Conservation (phyloP, 2,329 filamentous ascomycete genomes). For the Zymoseptoria pseudotritici region DNA sequence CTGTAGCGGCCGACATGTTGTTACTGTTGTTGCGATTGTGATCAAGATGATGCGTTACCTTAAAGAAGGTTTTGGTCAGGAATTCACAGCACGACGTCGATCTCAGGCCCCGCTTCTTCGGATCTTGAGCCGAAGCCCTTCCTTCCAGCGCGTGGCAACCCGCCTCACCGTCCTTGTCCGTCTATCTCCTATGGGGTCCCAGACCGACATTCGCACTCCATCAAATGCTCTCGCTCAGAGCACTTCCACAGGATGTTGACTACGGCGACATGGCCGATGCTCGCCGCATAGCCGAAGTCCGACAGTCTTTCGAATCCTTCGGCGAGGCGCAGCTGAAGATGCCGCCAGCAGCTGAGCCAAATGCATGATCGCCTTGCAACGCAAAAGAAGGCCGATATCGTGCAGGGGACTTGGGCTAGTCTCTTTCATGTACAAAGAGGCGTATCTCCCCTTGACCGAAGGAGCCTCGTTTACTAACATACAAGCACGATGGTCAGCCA, state of each 20-base stretch:
- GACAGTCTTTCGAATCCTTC: background rate
- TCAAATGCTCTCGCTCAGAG: no score
- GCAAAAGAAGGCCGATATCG: background rate
- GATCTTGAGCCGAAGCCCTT: no score
- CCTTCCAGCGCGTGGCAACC: no score
- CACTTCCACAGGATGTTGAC: background rate
- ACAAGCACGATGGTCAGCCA: background rate
- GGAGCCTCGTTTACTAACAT: background rate
- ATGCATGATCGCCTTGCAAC: background rate
- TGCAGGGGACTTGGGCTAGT: background rate
- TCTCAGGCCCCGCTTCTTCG: no score
- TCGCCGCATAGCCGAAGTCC: background rate
- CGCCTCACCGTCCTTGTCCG: no score
- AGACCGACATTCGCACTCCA: no score
- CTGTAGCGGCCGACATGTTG: conserved; percentile 25
- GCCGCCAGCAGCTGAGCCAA: background rate
- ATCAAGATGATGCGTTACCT: no score
- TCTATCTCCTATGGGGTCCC: no score
- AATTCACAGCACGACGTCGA: background rate
- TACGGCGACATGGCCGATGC: background rate
- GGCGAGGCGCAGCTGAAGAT: background rate
- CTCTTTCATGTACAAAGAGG: background rate
- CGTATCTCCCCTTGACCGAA: background rate
- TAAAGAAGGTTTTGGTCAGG: no score
- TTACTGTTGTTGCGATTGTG: background rate